Base-by-base conservation (phyloP, 495 filamentous ascomycete genomes). In the Massariosphaeria phaeospora region DNA sequence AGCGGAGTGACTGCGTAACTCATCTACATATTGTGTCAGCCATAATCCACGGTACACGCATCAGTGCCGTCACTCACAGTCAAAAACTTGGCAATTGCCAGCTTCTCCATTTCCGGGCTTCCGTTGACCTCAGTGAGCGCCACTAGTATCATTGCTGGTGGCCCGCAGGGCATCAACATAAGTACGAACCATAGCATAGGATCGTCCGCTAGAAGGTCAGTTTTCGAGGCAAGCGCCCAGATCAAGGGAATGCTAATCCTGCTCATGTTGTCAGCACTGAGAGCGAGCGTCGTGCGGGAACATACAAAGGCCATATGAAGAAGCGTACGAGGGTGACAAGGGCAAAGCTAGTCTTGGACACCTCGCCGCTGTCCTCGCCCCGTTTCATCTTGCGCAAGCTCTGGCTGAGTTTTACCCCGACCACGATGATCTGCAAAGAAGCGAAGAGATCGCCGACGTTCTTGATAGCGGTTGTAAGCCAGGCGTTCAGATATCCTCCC, bases 131-230 rank as follows among this genome's bases (percentile, higher is more conserved):
- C 84, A 2, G 84, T 76, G 45, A 61, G 52, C 3, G 58, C 45
- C 7, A 52, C 52, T 15, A 61, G 29, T 23, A 60, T 49, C 77
- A 88, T 78, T 0, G 85, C 83, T 1, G 81, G 79, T 9, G 85
- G 85, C 0, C 87, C 86, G 1, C 76, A 75, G 0, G 87, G 84
- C 81, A 89, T 89, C 20, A 89, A 62, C 84, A 88, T 89, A 75
- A 89, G 76, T 8, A 71, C 70, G 62, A 89, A 90, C 82, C 83
- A 89, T 17, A 90, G 64, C 34, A 91, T 80, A 0, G 87, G 85
- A 65, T 91, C 86, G 3, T 71, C 51, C 7, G 72, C 67, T 1
- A 90, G 66, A 7, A 83, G 15, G 15, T 61, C 52, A 0, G 84
- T 88, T 45, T 74, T 75, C 13, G 70, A 72, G 8, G 80, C 84